phyloP scores from a whole-genome alignment of 441 rosid genomes.

The Daphne laureola region DNA sequence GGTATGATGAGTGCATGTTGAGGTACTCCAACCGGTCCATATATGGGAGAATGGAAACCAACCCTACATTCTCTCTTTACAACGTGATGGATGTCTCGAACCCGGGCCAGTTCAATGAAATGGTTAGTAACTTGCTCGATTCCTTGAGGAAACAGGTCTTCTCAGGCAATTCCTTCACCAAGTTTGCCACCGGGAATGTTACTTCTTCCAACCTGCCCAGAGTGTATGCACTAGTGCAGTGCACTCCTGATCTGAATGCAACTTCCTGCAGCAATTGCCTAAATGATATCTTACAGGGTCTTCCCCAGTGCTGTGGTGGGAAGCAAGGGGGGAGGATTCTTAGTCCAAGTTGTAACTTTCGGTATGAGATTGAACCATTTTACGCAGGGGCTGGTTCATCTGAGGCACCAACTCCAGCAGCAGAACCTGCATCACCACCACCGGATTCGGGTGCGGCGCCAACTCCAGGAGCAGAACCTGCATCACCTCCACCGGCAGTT shows the following conservation, averaged over 20 bases:
- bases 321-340: background rate
- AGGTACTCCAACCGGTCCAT: conserved; percentile 17
- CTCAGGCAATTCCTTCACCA: conserved; percentile 11
- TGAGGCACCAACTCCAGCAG: background rate
- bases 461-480: background rate
- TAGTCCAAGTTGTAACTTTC: conserved; percentile 1
- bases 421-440: background rate
- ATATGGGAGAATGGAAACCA: background rate
- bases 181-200: conserved; percentile 16
- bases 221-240: conserved; percentile 29
- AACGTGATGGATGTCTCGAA: background rate
- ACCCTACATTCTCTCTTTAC: background rate
- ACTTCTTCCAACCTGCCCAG: background rate
- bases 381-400: background rate
- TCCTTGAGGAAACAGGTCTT: conserved; percentile 8
- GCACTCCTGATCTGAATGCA: conserved; percentile 29
- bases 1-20: conserved; percentile 18
- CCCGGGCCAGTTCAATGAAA: conserved; percentile 2
- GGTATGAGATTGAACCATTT: background rate
- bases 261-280: conserved; percentile 22
- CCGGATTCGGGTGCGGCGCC: background rate
- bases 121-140: conserved; percentile 2
- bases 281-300: background rate
- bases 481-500: background rate
- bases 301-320: conserved; percentile 8